Percentiles rank a stretch among this genome's conserved stretches.
Evolutionary conservation across 1,139 yeast species (phyloP).

Genomic region (Wickerhamomyces sp.): DNA sequence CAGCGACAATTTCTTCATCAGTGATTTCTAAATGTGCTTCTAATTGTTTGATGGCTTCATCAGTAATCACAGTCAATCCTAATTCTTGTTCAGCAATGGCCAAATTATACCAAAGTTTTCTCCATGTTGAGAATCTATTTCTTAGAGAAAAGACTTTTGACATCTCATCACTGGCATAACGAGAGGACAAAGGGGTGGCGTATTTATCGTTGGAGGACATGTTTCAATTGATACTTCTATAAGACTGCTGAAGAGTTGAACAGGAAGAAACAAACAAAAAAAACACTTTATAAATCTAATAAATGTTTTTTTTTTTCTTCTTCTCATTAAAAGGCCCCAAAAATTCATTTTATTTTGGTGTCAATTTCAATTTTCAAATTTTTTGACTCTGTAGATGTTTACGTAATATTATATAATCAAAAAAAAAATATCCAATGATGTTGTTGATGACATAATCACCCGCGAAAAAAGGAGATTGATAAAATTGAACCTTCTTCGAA

Average conservation of each 20-base stretch:
- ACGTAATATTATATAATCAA: neutral
- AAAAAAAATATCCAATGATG: too few species aligned
- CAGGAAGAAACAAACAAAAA: neutral
- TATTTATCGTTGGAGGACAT: constrained; percentile 52
- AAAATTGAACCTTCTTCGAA: neutral
- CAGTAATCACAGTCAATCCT: constrained; percentile 79
- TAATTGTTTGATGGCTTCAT: constrained; percentile 90
- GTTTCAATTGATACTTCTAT: neutral
- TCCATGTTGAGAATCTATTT: constrained; percentile 96
- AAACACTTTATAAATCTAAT: neutral
- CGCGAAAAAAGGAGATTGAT: neutral
- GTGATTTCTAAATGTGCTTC: constrained; percentile 70
- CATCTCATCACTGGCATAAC: constrained; percentile 98
- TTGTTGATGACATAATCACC: neutral
- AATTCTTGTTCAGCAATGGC: constrained; percentile 95
- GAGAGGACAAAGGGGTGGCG: constrained; percentile 88
- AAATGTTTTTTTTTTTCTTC: neutral
- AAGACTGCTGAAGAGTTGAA: neutral
- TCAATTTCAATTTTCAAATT: neutral
- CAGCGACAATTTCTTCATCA: constrained; percentile 87
- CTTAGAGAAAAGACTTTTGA: constrained; percentile 85
- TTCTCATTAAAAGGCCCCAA: too few species aligned
- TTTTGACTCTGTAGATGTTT: neutral
- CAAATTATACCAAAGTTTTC: constrained; percentile 92
- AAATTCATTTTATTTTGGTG: neutral